These are phyloP conservation scores for Cutaneotrichosporon sp. DNA, from an alignment of 1,284 basidiomycete genomes.

Conservation along the genomic window DNA sequence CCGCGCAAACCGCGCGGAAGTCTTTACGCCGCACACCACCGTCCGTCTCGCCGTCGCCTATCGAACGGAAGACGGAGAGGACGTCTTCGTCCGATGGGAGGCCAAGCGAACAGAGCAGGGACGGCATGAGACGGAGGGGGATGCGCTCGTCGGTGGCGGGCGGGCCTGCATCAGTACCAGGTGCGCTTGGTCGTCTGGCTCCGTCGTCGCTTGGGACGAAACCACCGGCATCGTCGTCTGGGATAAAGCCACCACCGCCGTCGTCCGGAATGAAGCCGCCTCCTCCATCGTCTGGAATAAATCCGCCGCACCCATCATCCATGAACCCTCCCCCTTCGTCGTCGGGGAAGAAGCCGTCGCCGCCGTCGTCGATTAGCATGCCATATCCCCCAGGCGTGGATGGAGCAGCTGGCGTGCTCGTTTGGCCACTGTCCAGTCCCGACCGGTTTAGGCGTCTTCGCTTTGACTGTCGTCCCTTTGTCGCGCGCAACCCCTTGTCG, in stretches of 20 bases:
- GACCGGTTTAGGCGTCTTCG: conserved; percentile 3
- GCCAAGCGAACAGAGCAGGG: conserved; percentile 32
- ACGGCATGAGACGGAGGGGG: conserved; percentile 34
- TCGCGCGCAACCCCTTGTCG: conserved; percentile 24
- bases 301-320: conserved; percentile 16
- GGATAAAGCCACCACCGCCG: conserved; percentile 21
- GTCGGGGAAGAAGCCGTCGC: conserved; percentile 9
- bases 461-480: conserved; percentile 3
- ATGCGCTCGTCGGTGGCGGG: conserved; percentile 14
- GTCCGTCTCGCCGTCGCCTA: conserved; percentile 16
- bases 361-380: conserved; percentile 12
- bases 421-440: too few relatives aligned
- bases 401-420: too few relatives aligned
- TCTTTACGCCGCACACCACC: conserved; percentile 30
- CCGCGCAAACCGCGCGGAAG: conserved; percentile 43
- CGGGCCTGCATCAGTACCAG: neutral
- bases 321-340: too few relatives aligned
- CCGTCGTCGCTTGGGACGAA: conserved; percentile 20
- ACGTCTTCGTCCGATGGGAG: conserved; percentile 47
- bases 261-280: conserved; percentile 26
- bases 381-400: conserved; percentile 12
- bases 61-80: conserved; percentile 39
- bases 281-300: conserved; percentile 16
- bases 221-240: conserved; percentile 19
- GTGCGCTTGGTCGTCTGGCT: too few relatives aligned